Percentiles rank a stretch among this genome's conserved stretches.
Conservation (phyloP, 2,329 filamentous ascomycete species). For the Fusarium foetens region DNA sequence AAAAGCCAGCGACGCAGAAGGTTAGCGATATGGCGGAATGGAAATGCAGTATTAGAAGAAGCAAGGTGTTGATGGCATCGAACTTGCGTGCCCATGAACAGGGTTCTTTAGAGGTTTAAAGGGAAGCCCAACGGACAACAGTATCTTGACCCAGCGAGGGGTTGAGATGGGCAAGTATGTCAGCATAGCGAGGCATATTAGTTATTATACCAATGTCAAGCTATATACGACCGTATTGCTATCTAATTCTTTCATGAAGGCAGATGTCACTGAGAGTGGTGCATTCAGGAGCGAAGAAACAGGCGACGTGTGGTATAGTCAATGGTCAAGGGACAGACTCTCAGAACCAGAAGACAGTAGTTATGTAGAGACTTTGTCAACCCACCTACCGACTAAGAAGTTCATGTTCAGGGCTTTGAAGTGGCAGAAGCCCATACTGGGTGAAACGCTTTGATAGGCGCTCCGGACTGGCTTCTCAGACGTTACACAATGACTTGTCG, state of each 20-base stretch:
- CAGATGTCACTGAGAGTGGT: not conserved
- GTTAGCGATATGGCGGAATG: constrained; percentile 35
- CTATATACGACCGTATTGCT: constrained; percentile 2
- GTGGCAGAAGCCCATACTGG: not conserved
- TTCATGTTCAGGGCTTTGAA: not conserved
- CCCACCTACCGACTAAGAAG: not conserved
- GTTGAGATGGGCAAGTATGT: not conserved
- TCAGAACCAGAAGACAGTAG: not conserved
- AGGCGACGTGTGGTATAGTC: not conserved
- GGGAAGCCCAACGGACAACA: constrained; percentile 8
- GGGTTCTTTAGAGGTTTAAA: not conserved
- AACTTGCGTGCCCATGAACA: not conserved
- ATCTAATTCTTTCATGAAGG: not conserved
- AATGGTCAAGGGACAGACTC: not conserved
- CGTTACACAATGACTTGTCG: not conserved
- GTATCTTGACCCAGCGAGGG: not conserved
- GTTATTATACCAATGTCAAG: constrained; percentile 25
- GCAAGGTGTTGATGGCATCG: constrained; percentile 3
- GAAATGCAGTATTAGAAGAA: constrained; percentile 30
- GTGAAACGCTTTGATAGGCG: not conserved
- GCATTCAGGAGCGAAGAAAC: not conserved
- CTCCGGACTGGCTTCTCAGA: not conserved
- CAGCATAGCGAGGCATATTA: constrained; percentile 8
- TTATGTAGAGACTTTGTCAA: not conserved
- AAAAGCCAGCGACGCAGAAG: constrained; percentile 33